Evolutionary conservation across 1,284 basidiomycete genomes (phyloP), one percentile per base, ranked within the genome.

Genomic region (Heterobasidion occidentale): DNA sequence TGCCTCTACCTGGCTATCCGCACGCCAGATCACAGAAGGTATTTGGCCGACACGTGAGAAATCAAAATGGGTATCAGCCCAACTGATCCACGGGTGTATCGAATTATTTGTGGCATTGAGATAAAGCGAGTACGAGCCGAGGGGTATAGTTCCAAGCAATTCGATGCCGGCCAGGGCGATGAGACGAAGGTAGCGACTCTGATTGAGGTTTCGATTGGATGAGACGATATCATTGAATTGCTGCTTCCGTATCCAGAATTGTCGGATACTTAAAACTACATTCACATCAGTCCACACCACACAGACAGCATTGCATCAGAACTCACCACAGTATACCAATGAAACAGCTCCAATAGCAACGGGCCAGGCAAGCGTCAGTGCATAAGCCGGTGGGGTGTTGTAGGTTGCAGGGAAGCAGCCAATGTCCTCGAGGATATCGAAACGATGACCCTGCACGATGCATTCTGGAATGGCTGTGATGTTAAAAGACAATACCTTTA

Each of bases 391-490:
- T 12, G 62, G 51, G 9, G 70, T 68, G 44, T 65, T 69, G 54
- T 60, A 69, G 7, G 67, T 65, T 9, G 60, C 65, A 0, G 72
- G 64, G 15, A 60, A 36, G 58, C 75, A 77, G 2, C 75, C 76
- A 7, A 75, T 20, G 38, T 73, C 65, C 58, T 74, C 73, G 34
- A 65, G 60, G 54, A 77, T 71, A 55, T 71, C 64, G 63, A 67
- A 76, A 3, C 76, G 68, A 58, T 76, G 73, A 52, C 71, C 70
- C 61, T 74, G 71, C 3, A 75, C 72, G 51, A 76, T 57, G 58
- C 70, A 70, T 36, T 68, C 74, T 76, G 62, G 2, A 20, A 58
- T 68, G 62, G 38, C 76, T 62, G 59, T 63, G 27, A 27, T 27
- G 27, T 27, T 27, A 27, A 27, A 27, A 52, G 38, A 11, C 17